phyloP scores from a whole-genome alignment of 495 filamentous ascomycete genomes.

The Penicillium canescens region DNA sequence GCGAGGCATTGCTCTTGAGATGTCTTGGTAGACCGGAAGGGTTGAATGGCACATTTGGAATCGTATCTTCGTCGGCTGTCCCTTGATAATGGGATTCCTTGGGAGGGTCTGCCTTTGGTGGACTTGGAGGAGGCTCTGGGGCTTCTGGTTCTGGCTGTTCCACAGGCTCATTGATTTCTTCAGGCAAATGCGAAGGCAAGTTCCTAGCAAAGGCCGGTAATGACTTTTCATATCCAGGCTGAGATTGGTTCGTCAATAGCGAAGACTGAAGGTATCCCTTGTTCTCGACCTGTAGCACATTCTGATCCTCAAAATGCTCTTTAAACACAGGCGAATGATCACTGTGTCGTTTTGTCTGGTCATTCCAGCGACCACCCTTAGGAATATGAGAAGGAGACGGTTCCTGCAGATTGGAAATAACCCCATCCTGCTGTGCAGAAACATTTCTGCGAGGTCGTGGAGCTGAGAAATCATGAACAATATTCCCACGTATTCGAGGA shows the following conservation, averaged over 20 bases:
- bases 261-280: constrained; percentile 49
- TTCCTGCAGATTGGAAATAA: constrained; percentile 8
- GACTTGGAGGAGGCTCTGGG: constrained; percentile 1
- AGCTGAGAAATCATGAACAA: constrained; percentile 88
- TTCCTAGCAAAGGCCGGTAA: constrained; percentile 54
- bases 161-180: constrained; percentile 14
- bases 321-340: constrained; percentile 65
- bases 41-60: constrained; percentile 42
- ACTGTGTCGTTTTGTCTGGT: constrained; percentile 35
- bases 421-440: constrained; percentile 32
- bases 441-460: constrained; percentile 65
- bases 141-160: constrained; percentile 6
- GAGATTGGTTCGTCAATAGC: constrained; percentile 38
- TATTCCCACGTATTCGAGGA: constrained; percentile 78
- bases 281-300: constrained; percentile 49
- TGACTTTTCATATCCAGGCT: constrained; percentile 35
- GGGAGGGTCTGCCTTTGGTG: constrained; percentile 7
- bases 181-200: constrained; percentile 43
- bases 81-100: constrained; percentile 8
- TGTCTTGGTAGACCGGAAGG: constrained; percentile 60
- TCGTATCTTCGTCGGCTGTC: constrained; percentile 30
- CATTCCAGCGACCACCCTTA: constrained; percentile 16
- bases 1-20: constrained; percentile 81
- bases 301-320: constrained; percentile 66
- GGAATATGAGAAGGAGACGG: constrained; percentile 9